These are phyloP conservation scores for Lunularia cruciata DNA, from an alignment of 225 moss, liverwort and hornwort genomes.

Conservation along the genomic window DNA sequence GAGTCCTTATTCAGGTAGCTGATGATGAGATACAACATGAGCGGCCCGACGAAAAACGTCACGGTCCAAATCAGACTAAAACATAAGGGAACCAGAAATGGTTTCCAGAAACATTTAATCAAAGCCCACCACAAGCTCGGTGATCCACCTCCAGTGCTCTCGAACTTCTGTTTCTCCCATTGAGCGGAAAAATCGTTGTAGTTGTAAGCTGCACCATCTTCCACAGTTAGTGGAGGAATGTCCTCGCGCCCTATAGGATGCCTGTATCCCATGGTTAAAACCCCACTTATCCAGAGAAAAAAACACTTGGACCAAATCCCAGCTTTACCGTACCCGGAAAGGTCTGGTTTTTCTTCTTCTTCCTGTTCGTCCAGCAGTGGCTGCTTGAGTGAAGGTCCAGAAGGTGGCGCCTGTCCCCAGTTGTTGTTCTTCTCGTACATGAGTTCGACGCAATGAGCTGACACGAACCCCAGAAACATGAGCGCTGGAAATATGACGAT, in stretches of 20 bases:
- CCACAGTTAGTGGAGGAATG: background rate
- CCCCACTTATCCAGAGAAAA: background rate
- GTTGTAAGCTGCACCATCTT: slow-evolving; percentile 11
- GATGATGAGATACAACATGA: slow-evolving; percentile 25
- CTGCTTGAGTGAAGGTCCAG: background rate
- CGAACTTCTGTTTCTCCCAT: slow-evolving; percentile 1
- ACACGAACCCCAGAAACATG: slow-evolving; percentile 4
- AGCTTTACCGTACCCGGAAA: slow-evolving; percentile 10
- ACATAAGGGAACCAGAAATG: background rate
- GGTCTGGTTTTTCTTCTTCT: background rate
- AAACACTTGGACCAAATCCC: background rate
- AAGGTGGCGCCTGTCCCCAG: background rate
- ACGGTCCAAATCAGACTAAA: slow-evolving; percentile 10
- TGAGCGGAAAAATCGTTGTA: background rate
- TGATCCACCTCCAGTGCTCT: background rate
- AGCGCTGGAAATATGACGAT: background rate
- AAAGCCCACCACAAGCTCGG: slow-evolving; percentile 35
- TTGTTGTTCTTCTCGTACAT: slow-evolving; percentile 11
- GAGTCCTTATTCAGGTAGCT: slow-evolving; percentile 20
- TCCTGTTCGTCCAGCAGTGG: background rate
- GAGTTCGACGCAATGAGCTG: background rate
- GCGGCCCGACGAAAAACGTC: slow-evolving; percentile 29
- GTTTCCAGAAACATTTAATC: slow-evolving; percentile 21
- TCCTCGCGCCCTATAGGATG: background rate
- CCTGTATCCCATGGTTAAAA: background rate